Base-by-base conservation (phyloP, 2,329 filamentous ascomycete species). In the Pseudogymnoascus sp. region DNA sequence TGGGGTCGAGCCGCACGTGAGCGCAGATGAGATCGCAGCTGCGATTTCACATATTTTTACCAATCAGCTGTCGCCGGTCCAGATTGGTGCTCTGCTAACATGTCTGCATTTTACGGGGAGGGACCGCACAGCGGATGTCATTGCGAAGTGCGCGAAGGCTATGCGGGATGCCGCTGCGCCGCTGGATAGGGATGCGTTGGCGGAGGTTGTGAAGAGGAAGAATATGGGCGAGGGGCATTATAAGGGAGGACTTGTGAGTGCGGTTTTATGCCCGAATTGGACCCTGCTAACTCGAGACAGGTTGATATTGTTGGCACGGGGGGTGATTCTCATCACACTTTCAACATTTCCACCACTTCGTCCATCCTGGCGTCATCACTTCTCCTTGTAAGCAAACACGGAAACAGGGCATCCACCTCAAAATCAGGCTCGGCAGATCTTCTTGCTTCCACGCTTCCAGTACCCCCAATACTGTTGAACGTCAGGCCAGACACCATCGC, bases 251-350 rank as follows among this genome's bases (percentile, higher is more conserved):
- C 77, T 99, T 72, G 91, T 95, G 79, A 77, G 87, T 75, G 44
- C 44, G 33, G 26, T 61, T 58, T 64, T 41, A 54, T 44, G 33
- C 33, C 26, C 26, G 31, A 41, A 58, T 11, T 21, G 13, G 54
- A 9, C 50, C 17, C 13, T 15, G 3, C 54, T 58, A 15, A 61
- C 21, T 26, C 50, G 10, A 6, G 7, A 24, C 33, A 37, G 36
- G 86, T 92, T 73, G 94, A 99, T 74, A 97, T 99, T 73, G 94
- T 99, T 63, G 94, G 94, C 68, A 99, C 94, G 6, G 94, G 94
- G 67, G 94, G 94, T 71, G 94, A 99, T 77, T 88, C 89, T 17
- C 92, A 97, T 80, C 91, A 96, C 74, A 99, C 94, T 35, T 99
- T 96, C 84, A 99, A 99, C 75, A 93, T 99, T 73, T 94, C 89